Evolutionary conservation across 1,284 basidiomycete genomes (phyloP), one percentile per base, ranked within the genome.

Genomic region (Cryptococcus floricola): DNA sequence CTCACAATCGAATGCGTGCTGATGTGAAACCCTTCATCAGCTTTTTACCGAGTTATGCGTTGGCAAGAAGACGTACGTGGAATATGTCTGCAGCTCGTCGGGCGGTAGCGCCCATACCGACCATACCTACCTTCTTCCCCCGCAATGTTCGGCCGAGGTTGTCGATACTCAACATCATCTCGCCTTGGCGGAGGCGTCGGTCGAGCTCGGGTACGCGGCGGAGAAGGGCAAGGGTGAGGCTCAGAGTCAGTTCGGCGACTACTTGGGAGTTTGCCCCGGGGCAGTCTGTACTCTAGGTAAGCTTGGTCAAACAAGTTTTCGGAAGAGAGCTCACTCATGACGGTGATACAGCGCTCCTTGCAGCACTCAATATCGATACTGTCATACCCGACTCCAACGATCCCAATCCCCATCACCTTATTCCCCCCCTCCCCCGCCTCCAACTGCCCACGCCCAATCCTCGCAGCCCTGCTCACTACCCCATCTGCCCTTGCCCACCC

Each of bases 191-290:
- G 39, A 81, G 80, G 28, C 78, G 73, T 0, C 73, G 46, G 37
- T 61, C 56, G 14, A 81, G 70, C 63, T 81, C 81, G 10, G 73
- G 73, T 56, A 87, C 78, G 59, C 86, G 83, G 2, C 77, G 67
- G 7, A 77, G 74, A n/a, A 87, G 75, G 52, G 81, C 73, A 54
- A 85, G 79, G 31, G 80, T 80, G 5, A 83, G 81, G 1, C 81
- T 80, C 12, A 87, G 71, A 37, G 85, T 80, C 46, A 87, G 74
- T 13, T 78, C 73, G 16, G 66, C 69, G 2, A 75, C 71, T 1
- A 84, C 81, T 82, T 84, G 83, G 18, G 56, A 53, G 48, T 61
- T 61, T 23, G 50, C 39, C 0, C 60, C 60, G 12, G 60, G 60
- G 48, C 59, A 58, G 45, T 61, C 59, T 61, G 53, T 3, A 14